Evolutionary conservation across 1,284 basidiomycete species (phyloP).

Genomic region (Austroboletus novae-zelandiae): DNA sequence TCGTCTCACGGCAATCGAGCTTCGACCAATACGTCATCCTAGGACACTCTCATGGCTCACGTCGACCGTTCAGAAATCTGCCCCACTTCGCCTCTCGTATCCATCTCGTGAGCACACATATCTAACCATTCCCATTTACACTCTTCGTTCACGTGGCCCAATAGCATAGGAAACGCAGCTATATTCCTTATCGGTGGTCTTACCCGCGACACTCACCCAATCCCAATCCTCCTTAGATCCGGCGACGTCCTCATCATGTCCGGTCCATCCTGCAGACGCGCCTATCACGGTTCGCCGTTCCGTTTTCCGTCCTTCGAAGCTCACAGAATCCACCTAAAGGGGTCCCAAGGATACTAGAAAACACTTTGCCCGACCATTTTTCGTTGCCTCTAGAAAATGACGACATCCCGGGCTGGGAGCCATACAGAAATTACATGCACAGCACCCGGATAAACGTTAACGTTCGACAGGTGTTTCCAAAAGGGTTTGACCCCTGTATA

Average conservation of each 20-base stretch:
- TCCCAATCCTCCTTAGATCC: conserved; percentile 78
- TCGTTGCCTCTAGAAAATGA: conserved; percentile 16
- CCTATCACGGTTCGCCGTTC: conserved; percentile 71
- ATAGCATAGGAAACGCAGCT: conserved; percentile 82
- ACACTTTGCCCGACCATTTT: conserved; percentile 69
- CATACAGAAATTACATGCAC: conserved; percentile 61
- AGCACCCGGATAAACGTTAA: conserved; percentile 85
- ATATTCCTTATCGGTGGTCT: conserved; percentile 86
- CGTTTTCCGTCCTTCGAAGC: background rate
- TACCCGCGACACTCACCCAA: conserved; percentile 73
- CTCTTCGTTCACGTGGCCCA: background rate
- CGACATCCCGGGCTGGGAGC: conserved; percentile 48
- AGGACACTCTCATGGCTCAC: conserved; percentile 91
- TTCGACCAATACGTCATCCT: conserved; percentile 5
- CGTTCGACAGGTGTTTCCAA: conserved; percentile 83
- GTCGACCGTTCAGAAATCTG: conserved; percentile 89
- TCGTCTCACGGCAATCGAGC: background rate
- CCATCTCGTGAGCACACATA: conserved; percentile 68
- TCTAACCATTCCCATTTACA: background rate
- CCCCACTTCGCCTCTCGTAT: conserved; percentile 84
- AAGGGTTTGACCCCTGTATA: conserved; percentile 53
- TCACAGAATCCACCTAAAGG: conserved; percentile 42
- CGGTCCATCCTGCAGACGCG: conserved; percentile 76
- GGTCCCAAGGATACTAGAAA: conserved; percentile 84
- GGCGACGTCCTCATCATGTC: conserved; percentile 94